Conservation (phyloP, 2,329 filamentous ascomycete genomes). For the Talaromyces funiculosus region DNA sequence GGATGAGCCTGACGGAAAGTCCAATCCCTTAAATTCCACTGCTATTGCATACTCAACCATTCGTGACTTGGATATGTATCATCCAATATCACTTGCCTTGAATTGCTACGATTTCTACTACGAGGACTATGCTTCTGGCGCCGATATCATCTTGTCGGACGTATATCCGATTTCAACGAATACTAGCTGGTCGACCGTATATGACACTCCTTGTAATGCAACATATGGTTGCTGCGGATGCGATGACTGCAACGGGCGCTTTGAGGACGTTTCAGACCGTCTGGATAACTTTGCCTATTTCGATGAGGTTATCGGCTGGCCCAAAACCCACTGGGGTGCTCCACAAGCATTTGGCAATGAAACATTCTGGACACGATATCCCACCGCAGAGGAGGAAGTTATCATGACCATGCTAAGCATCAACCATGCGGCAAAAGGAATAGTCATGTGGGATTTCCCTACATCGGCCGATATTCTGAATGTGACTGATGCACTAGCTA, state of each 20-base stretch:
- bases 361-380: slow-evolving; percentile 45
- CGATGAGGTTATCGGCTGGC: slow-evolving; percentile 34
- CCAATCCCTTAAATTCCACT: slow-evolving; percentile 50
- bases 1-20: slow-evolving; percentile 53
- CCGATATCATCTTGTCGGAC: slow-evolving; percentile 57
- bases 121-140: slow-evolving; percentile 47
- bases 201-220: slow-evolving; percentile 52
- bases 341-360: slow-evolving; percentile 47
- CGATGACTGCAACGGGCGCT: slow-evolving; percentile 52
- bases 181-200: slow-evolving; percentile 48
- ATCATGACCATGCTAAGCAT: slow-evolving; percentile 45
- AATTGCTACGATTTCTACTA: slow-evolving; percentile 61
- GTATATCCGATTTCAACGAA: slow-evolving; percentile 57
- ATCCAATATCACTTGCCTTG: slow-evolving; percentile 54
- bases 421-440: slow-evolving; percentile 48
- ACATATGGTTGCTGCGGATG: slow-evolving; percentile 61
- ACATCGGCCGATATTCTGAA: slow-evolving; percentile 29
- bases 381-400: slow-evolving; percentile 41
- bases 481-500: slow-evolving; percentile 36
- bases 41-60: slow-evolving; percentile 41
- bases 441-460: slow-evolving; percentile 48
- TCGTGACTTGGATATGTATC: slow-evolving; percentile 53
- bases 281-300: slow-evolving; percentile 40
- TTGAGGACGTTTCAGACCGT: slow-evolving; percentile 48
- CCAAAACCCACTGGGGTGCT: slow-evolving; percentile 47